Base-by-base conservation (phyloP, 2,329 filamentous ascomycete species). In the Phyllosticta paracitricarpa region DNA sequence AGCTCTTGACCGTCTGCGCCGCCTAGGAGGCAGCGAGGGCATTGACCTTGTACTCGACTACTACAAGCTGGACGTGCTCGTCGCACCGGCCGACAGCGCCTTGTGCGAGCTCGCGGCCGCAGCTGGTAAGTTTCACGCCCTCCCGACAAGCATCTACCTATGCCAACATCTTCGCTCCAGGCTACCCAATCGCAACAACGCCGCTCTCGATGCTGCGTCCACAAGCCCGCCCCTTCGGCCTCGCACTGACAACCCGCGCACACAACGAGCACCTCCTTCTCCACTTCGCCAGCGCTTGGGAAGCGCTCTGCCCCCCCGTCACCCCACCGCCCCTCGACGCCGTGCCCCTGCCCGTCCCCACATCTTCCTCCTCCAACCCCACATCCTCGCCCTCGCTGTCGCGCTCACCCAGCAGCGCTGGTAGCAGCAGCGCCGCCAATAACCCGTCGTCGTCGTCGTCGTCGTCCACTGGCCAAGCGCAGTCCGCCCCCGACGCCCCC, bases 241-340 rank as follows among this genome's bases (percentile, higher is more conserved):
- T 74, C 10, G 69, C 69, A 0, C 64, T 72, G 12, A 67, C 70
- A 2, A 69, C 70, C 0, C 71, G 68, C 2, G 68, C 71, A 0
- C 67, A 72, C 65, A 69, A 68, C 17, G 72, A 74, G 59, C 65
- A 68, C 59, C 63, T 65, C 2, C 66, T 73, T 14, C 66, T 73
- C 1, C 72, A 73, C 65, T 73, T 73, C 63, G 64, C 73, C 7
- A 72, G 69, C 25, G 71, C 71, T 4, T 73, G 71, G 66, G 72
- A 73, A 63, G 66, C 69, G 54, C 70, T 70, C 0, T 73, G 73
- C 58, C 70, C 1, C 48, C 48, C 71, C 7, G 58, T 69, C 56
- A 68, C 70, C 51, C 67, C 68, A 28, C 66, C 67, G 19, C 70
- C 71, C 9, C 63, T 73, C 1, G 70, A 72, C 2, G 68, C 71